Evolutionary conservation across 305 asterid species (phyloP).

Genomic region (Vinca major): DNA sequence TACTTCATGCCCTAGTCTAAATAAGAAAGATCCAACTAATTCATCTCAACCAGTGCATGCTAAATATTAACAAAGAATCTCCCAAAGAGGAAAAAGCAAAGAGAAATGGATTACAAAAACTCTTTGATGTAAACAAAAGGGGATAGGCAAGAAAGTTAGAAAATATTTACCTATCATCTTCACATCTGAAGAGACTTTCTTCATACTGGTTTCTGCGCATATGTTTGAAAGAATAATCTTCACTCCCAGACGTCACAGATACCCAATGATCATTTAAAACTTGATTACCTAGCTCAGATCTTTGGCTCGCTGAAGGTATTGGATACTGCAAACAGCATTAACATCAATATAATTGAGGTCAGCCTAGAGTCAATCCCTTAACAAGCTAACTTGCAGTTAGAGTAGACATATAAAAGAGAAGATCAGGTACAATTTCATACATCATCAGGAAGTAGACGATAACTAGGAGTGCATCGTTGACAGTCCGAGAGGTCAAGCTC

Average conservation of each 20-base stretch:
- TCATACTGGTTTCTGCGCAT: slow-evolving; percentile 98
- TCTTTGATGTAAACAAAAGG: not conserved
- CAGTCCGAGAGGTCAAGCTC: slow-evolving; percentile 95
- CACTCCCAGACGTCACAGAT: slow-evolving; percentile 99
- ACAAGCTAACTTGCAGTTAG: not conserved
- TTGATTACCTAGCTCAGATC: slow-evolving; percentile 81
- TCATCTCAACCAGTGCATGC: too few species aligned
- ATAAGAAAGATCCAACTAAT: too few species aligned
- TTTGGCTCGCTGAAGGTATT: slow-evolving; percentile 76
- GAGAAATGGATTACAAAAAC: too few species aligned
- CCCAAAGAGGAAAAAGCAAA: too few species aligned
- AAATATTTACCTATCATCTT: slow-evolving; percentile 76
- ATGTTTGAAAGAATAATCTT: slow-evolving; percentile 96
- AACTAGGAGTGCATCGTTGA: slow-evolving; percentile 87
- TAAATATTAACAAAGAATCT: not conserved
- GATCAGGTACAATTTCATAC: slow-evolving; percentile 30
- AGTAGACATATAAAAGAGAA: not conserved
- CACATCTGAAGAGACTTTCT: slow-evolving; percentile 97
- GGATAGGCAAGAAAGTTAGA: not conserved
- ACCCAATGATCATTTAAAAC: slow-evolving; percentile 94
- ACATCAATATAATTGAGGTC: not conserved
- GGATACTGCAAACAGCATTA: slow-evolving; percentile 54
- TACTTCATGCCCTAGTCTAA: too few species aligned
- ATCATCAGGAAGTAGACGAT: slow-evolving; percentile 97
- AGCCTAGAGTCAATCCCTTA: not conserved